Percentiles rank a stretch among this genome's conserved stretches.
Evolutionary conservation across 805 yeast genomes (phyloP).

Genomic region (Maudiozyma saulgeensis): DNA sequence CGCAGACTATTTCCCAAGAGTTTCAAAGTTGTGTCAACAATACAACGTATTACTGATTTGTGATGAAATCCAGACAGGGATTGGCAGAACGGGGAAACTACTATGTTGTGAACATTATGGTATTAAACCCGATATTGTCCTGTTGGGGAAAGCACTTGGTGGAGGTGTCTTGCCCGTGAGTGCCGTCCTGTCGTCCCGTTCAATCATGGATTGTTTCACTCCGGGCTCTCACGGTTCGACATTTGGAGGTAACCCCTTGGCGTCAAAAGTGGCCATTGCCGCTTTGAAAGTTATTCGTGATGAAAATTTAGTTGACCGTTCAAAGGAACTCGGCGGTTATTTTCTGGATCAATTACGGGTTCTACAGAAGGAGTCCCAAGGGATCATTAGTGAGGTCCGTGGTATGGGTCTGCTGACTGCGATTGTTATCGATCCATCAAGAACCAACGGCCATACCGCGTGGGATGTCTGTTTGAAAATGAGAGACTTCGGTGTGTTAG

Average conservation of each 20-base stretch:
- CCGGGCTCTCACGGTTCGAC: slow-evolving; percentile 98
- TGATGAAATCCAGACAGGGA: slow-evolving; percentile 96
- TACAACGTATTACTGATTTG: slow-evolving; percentile 84
- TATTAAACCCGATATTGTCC: slow-evolving; percentile 80
- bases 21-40: slow-evolving; percentile 64
- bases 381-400: slow-evolving; percentile 54
- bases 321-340: slow-evolving; percentile 58
- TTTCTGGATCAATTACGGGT: slow-evolving; percentile 51
- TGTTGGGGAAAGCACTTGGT: slow-evolving; percentile 88
- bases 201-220: slow-evolving; percentile 78
- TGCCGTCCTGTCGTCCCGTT: slow-evolving; percentile 81
- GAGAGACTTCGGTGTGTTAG: slow-evolving; percentile 82
- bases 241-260: slow-evolving; percentile 94
- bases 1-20: slow-evolving; percentile 62
- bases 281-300: slow-evolving; percentile 85
- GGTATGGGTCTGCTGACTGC: slow-evolving; percentile 87
- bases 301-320: slow-evolving; percentile 75
- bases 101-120: slow-evolving; percentile 80
- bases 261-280: slow-evolving; percentile 86
- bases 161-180: slow-evolving; percentile 94
- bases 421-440: slow-evolving; percentile 76
- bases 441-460: slow-evolving; percentile 74
- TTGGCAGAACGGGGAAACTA: slow-evolving; percentile 94
- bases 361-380: slow-evolving; percentile 43
- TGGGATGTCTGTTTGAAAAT: slow-evolving; percentile 91